phyloP scores from a whole-genome alignment of 257 asterid species.

The Plantago ovata region DNA sequence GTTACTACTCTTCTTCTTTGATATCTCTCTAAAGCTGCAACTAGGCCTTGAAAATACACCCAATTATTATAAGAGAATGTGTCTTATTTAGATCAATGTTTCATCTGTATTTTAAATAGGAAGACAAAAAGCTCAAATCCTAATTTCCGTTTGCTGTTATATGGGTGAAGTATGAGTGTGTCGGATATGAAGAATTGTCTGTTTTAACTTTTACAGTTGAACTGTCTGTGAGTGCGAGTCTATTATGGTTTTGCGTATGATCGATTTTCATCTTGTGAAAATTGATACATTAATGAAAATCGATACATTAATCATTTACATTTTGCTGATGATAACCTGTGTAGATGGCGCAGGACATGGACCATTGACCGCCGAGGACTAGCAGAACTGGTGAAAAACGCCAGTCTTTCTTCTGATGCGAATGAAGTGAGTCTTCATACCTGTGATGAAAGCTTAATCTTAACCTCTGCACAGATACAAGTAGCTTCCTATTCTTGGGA shows the following conservation, averaged over 20 bases:
- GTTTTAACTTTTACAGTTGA: no score
- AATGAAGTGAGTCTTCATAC: conserved; percentile 53
- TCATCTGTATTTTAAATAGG: neutral
- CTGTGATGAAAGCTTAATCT: conserved; percentile 56
- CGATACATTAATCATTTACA: no score
- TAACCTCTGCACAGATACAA: neutral
- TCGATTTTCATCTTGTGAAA: neutral
- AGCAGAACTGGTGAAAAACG: conserved; percentile 70
- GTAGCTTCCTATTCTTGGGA: no score
- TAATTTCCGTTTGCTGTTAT: neutral
- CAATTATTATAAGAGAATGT: neutral
- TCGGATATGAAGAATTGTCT: no score
- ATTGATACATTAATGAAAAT: no score
- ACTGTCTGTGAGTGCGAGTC: no score
- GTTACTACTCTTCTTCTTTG: no score
- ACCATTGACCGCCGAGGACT: conserved; percentile 60
- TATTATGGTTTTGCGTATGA: no score
- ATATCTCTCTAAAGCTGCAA: no score
- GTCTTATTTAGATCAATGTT: neutral
- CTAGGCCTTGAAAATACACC: no score
- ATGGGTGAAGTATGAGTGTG: neutral
- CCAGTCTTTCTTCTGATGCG: conserved; percentile 43
- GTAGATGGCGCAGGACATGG: conserved; percentile 65
- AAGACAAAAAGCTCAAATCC: neutral
- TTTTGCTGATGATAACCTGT: neutral